Conservation (phyloP, 352 stramenopile genomes). For the Globisporangium spinosum region DNA sequence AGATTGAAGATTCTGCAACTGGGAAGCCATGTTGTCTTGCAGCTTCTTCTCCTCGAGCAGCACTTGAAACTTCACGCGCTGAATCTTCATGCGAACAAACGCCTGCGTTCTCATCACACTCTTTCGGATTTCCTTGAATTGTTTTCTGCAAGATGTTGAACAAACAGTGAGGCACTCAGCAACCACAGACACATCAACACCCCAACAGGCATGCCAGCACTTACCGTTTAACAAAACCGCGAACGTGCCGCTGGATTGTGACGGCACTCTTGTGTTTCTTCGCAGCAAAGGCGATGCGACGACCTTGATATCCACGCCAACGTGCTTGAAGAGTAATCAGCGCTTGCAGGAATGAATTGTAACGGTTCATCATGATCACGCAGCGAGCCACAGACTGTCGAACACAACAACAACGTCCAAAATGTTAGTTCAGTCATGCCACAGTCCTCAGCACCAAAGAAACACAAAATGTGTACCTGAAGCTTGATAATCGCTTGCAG, state of each 20-base stretch:
- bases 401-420: constrained; percentile 3
- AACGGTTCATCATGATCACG: constrained; percentile 72
- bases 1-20: constrained; percentile 54
- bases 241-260: constrained; percentile 62
- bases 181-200: not conserved
- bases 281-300: constrained; percentile 41
- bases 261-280: constrained; percentile 60
- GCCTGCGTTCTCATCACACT: constrained; percentile 56
- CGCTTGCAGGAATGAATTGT: constrained; percentile 54
- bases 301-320: constrained; percentile 71
- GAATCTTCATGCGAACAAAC: constrained; percentile 60
- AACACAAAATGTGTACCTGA: constrained; percentile 33
- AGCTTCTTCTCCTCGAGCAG: constrained; percentile 51
- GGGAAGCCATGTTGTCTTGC: constrained; percentile 54
- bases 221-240: constrained; percentile 60
- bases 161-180: not conserved
- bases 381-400: constrained; percentile 76
- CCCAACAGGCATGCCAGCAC: not conserved
- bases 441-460: not conserved
- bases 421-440: constrained; percentile 10
- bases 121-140: constrained; percentile 50
- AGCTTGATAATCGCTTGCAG: constrained; percentile 72
- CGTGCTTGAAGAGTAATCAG: constrained; percentile 64
- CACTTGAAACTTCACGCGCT: constrained; percentile 51
- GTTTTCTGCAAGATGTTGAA: constrained; percentile 28